These are phyloP conservation scores for Ceratorhiza oryzae-sativae DNA, from an alignment of 1,284 basidiomycete species.

Conservation along the genomic window DNA sequence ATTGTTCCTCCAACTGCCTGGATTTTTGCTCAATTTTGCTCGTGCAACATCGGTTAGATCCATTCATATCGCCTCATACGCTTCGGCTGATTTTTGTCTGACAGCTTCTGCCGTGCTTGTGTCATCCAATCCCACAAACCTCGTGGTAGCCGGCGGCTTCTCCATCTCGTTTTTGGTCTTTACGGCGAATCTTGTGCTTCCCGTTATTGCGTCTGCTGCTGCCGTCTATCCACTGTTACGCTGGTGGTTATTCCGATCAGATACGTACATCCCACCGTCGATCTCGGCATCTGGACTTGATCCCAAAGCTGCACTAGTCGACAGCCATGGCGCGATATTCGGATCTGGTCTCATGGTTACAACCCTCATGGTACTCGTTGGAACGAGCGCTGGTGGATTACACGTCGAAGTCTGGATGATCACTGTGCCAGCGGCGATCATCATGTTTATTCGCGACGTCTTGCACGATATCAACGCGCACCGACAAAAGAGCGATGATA, in stretches of 20 bases:
- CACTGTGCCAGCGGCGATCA: slow-evolving; percentile 83
- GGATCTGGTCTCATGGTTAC: slow-evolving; percentile 57
- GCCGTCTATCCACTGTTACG: slow-evolving; percentile 44
- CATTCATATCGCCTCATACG: slow-evolving; percentile 57
- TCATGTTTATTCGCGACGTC: slow-evolving; percentile 74
- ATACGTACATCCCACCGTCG: slow-evolving; percentile 13
- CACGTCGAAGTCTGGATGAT: slow-evolving; percentile 77
- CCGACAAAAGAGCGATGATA: slow-evolving; percentile 7
- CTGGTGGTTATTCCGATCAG: slow-evolving; percentile 51
- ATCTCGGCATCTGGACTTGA: slow-evolving; percentile 49
- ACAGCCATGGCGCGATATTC: slow-evolving; percentile 60
- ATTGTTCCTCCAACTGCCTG: slow-evolving; percentile 67
- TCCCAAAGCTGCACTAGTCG: slow-evolving; percentile 56
- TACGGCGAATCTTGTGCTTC: slow-evolving; percentile 42
- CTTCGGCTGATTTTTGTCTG: neutral
- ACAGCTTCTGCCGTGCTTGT: slow-evolving; percentile 54
- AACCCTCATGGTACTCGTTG: slow-evolving; percentile 65
- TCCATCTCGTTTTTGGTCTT: slow-evolving; percentile 49
- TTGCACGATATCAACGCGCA: slow-evolving; percentile 59
- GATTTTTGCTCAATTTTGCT: slow-evolving; percentile 73
- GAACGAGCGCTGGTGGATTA: slow-evolving; percentile 59
- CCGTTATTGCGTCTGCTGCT: slow-evolving; percentile 43
- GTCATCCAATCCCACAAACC: slow-evolving; percentile 57
- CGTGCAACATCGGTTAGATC: slow-evolving; percentile 80
- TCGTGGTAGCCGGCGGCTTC: slow-evolving; percentile 55